phyloP scores from a whole-genome alignment of 164 flowering plant genomes.

The Nymphaea colorata region DNA sequence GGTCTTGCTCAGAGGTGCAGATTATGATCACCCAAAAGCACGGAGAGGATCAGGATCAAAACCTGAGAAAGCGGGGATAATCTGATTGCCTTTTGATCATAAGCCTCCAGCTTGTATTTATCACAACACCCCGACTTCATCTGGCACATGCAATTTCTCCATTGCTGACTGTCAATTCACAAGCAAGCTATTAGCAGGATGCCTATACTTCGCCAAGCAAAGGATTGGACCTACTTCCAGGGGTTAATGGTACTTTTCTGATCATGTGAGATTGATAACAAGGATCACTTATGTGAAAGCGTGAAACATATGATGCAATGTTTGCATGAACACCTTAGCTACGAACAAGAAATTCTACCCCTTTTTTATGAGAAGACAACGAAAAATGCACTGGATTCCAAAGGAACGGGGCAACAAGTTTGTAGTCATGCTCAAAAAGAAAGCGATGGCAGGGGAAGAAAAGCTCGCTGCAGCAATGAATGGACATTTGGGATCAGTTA shows the following conservation, averaged over 20 bases:
- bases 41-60: background rate
- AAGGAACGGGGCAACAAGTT: background rate
- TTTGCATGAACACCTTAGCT: no score
- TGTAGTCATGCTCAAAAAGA: background rate
- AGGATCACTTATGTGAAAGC: no score
- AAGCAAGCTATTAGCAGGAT: background rate
- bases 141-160: conserved; percentile 87
- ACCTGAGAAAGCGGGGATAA: background rate
- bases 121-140: conserved; percentile 51
- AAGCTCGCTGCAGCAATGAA: background rate
- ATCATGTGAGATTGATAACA: no score
- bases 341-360: background rate
- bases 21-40: background rate
- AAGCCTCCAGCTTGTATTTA: background rate
- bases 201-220: background rate
- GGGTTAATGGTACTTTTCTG: no score
- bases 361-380: background rate
- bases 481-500: background rate
- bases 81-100: background rate
- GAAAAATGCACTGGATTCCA: background rate
- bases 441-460: background rate
- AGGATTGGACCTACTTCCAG: background rate
- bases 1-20: background rate
- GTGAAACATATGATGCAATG: no score
- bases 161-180: conserved; percentile 63